phyloP scores from a whole-genome alignment of 2,329 filamentous ascomycete genomes.

The Verticillium isaacii region DNA sequence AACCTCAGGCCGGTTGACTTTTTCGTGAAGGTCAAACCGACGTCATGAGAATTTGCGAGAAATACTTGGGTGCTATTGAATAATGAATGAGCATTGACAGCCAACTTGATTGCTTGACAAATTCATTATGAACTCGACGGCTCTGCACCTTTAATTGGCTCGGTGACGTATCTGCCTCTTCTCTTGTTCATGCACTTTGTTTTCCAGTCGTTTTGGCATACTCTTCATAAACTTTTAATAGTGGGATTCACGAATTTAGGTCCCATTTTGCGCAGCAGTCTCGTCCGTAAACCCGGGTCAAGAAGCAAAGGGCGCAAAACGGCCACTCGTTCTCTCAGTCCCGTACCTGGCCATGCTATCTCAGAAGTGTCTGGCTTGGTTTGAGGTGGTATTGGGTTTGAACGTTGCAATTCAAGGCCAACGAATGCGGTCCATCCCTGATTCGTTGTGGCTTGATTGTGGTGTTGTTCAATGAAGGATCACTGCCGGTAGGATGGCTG shows the following conservation, averaged over 20 bases:
- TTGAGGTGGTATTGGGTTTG: not conserved
- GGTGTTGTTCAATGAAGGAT: too few species aligned
- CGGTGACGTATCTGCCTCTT: too few species aligned
- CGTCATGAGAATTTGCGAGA: not conserved
- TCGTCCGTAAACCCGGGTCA: not conserved
- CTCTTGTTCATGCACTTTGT: too few species aligned
- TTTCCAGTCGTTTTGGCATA: too few species aligned
- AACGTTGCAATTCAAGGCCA: not conserved
- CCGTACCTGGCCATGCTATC: not conserved
- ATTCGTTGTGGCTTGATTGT: too few species aligned
- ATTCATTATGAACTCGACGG: too few species aligned
- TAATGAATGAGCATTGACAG: too few species aligned
- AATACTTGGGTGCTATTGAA: too few species aligned
- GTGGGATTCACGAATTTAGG: not conserved
- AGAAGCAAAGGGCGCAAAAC: not conserved
- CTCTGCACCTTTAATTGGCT: too few species aligned
- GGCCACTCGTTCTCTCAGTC: not conserved
- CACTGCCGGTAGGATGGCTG: too few species aligned
- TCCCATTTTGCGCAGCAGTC: not conserved
- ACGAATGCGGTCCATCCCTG: not conserved
- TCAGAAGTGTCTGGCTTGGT: not conserved
- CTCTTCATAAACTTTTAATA: too few species aligned
- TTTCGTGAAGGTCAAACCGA: conserved; percentile 34
- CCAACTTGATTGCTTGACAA: too few species aligned
- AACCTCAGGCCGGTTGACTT: conserved; percentile 45